Evolutionary conservation across 345 rosid species (phyloP), one percentile per base, ranked within the genome.

Genomic region (Xanthoceras sorbifolium): DNA sequence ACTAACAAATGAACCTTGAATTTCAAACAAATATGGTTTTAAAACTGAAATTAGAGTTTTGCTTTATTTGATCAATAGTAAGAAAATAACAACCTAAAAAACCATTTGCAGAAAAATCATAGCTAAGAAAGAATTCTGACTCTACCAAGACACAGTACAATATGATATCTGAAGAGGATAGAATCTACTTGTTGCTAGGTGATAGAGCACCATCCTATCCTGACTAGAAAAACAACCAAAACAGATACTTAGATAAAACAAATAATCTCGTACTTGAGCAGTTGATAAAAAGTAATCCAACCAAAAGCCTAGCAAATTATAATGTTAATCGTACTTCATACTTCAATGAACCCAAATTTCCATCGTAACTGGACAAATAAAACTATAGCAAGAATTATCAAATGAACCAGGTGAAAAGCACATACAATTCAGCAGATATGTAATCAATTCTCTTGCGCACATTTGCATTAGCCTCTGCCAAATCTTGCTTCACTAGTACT

Each of bases 391-490:
- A 72, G 6, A 61, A 72, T 2, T 18, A 42, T 10, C 1, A 4
- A 61, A 73, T 18, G 26, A 44, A 63, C 5, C 1, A 70, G 63
- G 17, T 14, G 36, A 60, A 32, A 67, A 40, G 65, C 71, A 69
- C 93, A 36, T 86, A 94, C 98, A 93, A 74, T 86, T 95, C 98
- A 79, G 94, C 98, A 60, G 96, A 88, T 76, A 95, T 92, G 84
- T 93, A 95, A 11, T 95, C 98, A 10, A 95, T 95, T 82, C 99
- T 81, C 86, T 95, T 95, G 75, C 94, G 93, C 46, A 95, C 97
- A 71, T 93, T 93, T 5, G 98, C 99, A 85, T 95, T 95, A 20
- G 98, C 98, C 88, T 95, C 97, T 0, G 98, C 99, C 82, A 95
- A 79, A 84, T 93, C 93, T 82, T 96, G 99, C 88, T 93, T 93